Evolutionary conservation across 306 rosid species (phyloP).

Genomic region (peach (Prunus persica)): Prunus_persica_NCBIv2 NC_034009.1:26775501-26776000

Average conservation of each 20-base stretch:
- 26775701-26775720: conserved; percentile 38
- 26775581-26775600: conserved; percentile 57
- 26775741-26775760: not conserved
- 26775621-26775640: conserved; percentile 66
- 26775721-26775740: not conserved
- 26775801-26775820: not conserved
- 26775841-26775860: conserved; percentile 44
- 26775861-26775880: conserved; percentile 55
- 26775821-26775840: conserved; percentile 38
- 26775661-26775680: conserved; percentile 50
- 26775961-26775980: no score
- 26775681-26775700: conserved; percentile 54
- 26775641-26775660: conserved; percentile 64
- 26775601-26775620: conserved; percentile 60
- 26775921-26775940: not conserved
- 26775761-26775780: no score
- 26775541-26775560: conserved; percentile 45
- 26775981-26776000: no score
- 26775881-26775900: conserved; percentile 68
- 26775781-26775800: not conserved
- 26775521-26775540: conserved; percentile 20
- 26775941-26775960: no score
- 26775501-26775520: conserved; percentile 6
- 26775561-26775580: conserved; percentile 73
- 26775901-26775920: conserved; percentile 19